Evolutionary conservation across 208 protist species (phyloP).

Genomic region (Herpetomonas samuelpessoai): DNA sequence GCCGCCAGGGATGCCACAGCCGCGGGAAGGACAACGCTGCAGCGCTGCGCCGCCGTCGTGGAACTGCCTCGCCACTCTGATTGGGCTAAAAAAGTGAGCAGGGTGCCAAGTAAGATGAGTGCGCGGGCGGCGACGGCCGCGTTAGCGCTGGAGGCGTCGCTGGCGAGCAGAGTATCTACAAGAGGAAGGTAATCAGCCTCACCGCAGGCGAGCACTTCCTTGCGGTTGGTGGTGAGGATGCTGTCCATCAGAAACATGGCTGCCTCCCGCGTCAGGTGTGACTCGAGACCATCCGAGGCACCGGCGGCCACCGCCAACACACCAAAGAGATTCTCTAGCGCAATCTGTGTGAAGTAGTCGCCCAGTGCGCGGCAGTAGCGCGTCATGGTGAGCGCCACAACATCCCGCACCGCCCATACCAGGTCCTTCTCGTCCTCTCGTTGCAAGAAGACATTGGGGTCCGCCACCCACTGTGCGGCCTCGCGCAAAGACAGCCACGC

Average conservation of each 20-base stretch:
- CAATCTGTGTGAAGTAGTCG: constrained; percentile 31
- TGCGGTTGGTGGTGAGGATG: constrained; percentile 25
- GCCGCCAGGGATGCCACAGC: constrained; percentile 11
- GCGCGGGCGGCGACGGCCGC: constrained; percentile 35
- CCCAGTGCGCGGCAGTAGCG: constrained; percentile 31
- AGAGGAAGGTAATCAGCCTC: constrained; percentile 30
- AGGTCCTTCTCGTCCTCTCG: constrained; percentile 58
- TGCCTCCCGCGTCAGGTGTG: constrained; percentile 36
- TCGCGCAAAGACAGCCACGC: constrained; percentile 20
- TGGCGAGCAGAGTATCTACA: constrained; percentile 23
- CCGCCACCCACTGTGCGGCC: constrained; percentile 20
- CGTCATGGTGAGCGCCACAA: constrained; percentile 26
- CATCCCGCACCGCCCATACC: constrained; percentile 36
- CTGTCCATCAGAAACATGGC: constrained; percentile 48
- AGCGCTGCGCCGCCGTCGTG: neutral
- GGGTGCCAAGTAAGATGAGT: constrained; percentile 28
- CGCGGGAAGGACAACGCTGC: constrained; percentile 5
- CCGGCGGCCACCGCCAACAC: neutral
- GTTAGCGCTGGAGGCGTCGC: constrained; percentile 22
- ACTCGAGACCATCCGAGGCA: neutral
- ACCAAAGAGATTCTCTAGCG: constrained; percentile 29
- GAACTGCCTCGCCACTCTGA: neutral
- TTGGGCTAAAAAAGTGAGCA: constrained; percentile 23
- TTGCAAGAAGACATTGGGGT: constrained; percentile 43
- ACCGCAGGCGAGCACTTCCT: constrained; percentile 25